phyloP scores from a whole-genome alignment of 768 basidiomycete species.

The Tylopilus vinaceipallidus region DNA sequence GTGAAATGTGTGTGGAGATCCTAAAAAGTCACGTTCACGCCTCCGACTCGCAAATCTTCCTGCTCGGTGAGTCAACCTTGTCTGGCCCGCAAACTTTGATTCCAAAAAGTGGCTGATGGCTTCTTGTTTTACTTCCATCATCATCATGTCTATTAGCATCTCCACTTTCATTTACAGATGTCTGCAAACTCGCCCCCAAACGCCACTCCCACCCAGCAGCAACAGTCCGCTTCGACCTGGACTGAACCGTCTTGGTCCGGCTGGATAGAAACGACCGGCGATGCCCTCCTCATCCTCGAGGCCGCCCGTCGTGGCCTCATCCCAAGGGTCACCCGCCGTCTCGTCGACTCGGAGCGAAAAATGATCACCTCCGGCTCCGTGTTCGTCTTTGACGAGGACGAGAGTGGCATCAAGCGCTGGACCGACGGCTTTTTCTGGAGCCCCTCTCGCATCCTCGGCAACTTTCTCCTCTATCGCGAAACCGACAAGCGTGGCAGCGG shows the following conservation, averaged over 20 bases:
- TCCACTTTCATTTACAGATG: conserved; percentile 14
- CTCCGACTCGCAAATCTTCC: conserved; percentile 60
- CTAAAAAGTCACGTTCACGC: conserved; percentile 38
- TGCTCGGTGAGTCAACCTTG: conserved; percentile 74
- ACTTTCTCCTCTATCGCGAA: conserved; percentile 94
- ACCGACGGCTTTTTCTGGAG: conserved; percentile 98
- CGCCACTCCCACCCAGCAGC: conserved; percentile 14
- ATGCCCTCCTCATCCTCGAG: conserved; percentile 95
- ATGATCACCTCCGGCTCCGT: conserved; percentile 94
- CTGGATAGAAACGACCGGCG: conserved; percentile 93
- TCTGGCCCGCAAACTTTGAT: conserved; percentile 45
- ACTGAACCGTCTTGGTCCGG: conserved; percentile 91
- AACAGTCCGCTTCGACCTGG: conserved; percentile 51
- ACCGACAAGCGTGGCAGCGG: conserved; percentile 79
- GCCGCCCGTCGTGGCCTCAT: conserved; percentile 88
- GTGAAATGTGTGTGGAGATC: conserved; percentile 24
- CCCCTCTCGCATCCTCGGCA: conserved; percentile 88
- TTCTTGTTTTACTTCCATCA: conserved; percentile 17
- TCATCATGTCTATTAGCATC: conserved; percentile 15
- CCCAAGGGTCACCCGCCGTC: conserved; percentile 85
- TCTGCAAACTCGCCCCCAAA: conserved; percentile 29
- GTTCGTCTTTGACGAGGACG: conserved; percentile 96
- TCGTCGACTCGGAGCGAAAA: conserved; percentile 88
- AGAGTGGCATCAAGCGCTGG: conserved; percentile 97
- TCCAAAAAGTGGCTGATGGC: conserved; percentile 23